Percentiles rank a stretch among this genome's conserved stretches.
Evolutionary conservation across 306 rosid genomes (phyloP).

Genomic region (Albizia julibrissin): DNA sequence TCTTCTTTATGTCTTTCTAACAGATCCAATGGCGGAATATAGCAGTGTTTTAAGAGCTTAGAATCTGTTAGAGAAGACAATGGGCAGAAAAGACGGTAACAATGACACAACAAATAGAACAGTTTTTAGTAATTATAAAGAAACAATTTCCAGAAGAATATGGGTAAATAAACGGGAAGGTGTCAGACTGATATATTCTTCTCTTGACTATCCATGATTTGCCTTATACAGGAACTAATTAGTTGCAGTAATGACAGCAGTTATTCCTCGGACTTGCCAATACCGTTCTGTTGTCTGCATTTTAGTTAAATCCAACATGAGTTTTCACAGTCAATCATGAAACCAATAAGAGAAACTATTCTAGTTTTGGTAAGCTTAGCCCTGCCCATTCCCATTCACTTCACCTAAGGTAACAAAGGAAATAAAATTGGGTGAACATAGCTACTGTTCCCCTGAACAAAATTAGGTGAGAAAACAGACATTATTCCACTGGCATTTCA

Average conservation of each 20-base stretch:
- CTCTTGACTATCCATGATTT: background rate
- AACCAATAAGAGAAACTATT: background rate
- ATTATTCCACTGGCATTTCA: background rate
- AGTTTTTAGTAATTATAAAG: background rate
- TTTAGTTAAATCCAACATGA: background rate
- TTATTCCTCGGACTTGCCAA: conserved; percentile 6
- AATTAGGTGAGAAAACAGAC: background rate
- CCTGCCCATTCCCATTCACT: conserved; percentile 1
- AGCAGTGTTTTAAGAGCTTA: background rate
- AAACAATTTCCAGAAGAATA: background rate
- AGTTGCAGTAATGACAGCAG: conserved; percentile 1
- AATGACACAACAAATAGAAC: background rate
- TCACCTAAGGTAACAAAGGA: conserved; percentile 4
- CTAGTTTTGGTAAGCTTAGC: background rate
- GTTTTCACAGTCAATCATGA: background rate
- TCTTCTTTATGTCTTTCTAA: background rate
- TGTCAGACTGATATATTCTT: background rate
- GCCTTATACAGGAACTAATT: conserved; percentile 13
- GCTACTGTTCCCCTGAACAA: background rate
- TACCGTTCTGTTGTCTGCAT: background rate
- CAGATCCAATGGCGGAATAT: background rate
- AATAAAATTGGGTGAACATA: background rate
- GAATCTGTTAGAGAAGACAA: background rate
- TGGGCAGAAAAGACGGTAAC: background rate
- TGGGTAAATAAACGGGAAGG: background rate